Conservation (phyloP, 495 filamentous ascomycete species). For the Schizothecium vesticola region DNA sequence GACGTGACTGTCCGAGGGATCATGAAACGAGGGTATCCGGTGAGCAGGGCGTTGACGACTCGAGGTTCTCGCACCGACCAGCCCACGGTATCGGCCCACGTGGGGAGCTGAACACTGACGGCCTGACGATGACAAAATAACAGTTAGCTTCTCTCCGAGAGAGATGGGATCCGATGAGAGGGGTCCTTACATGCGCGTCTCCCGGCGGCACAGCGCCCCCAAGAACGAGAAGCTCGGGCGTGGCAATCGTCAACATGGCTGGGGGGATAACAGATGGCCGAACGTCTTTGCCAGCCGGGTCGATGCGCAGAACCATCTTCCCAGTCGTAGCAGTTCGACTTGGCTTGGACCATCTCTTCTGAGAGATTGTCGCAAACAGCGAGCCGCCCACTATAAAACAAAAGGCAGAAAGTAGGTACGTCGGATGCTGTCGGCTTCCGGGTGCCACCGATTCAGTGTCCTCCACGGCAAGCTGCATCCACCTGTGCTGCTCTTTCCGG, state of each 20-base stretch:
- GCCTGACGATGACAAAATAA: slow-evolving; percentile 9
- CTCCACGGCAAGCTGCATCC: neutral
- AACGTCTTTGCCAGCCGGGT: neutral
- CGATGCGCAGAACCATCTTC: neutral
- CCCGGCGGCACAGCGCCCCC: slow-evolving; percentile 14
- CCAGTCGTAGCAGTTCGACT: too few species aligned
- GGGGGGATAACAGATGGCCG: neutral
- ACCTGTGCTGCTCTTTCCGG: neutral
- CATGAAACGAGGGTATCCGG: slow-evolving; percentile 30
- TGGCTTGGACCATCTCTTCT: too few species aligned
- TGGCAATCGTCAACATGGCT: neutral
- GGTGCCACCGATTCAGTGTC: neutral
- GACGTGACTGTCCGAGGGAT: slow-evolving; percentile 12
- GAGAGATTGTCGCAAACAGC: too few species aligned
- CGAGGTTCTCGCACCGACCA: slow-evolving; percentile 21
- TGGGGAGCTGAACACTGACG: slow-evolving; percentile 27
- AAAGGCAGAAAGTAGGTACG: too few species aligned
- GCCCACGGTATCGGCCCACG: slow-evolving; percentile 24
- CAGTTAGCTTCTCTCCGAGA: neutral
- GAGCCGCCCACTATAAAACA: too few species aligned
- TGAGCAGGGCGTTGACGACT: slow-evolving; percentile 20
- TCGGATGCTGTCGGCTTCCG: neutral
- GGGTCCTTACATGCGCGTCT: slow-evolving; percentile 17
- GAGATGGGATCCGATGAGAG: neutral
- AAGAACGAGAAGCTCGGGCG: slow-evolving; percentile 11